Conservation (phyloP, 73 alveolate species). For the Paraurostyla sp. region DNA sequence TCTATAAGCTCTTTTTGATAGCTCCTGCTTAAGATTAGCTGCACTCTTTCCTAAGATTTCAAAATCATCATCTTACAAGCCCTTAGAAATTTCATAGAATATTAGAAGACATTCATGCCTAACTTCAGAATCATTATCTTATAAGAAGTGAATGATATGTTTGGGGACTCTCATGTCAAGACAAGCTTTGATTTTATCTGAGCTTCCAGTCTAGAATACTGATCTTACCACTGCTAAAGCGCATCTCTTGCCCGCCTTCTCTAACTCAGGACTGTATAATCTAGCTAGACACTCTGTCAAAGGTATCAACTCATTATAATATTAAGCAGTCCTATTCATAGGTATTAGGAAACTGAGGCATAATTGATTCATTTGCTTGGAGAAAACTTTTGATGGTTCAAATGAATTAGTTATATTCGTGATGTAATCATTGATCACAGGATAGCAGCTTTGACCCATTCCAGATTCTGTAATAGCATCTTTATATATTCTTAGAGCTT, state of each 20-base stretch:
- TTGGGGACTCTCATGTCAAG: slow-evolving; percentile 90
- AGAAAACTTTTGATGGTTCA: slow-evolving; percentile 63
- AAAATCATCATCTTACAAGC: slow-evolving; percentile 72
- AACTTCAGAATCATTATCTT: slow-evolving; percentile 72
- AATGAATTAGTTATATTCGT: slow-evolving; percentile 61
- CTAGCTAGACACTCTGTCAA: slow-evolving; percentile 71
- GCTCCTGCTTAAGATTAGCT: slow-evolving; percentile 48
- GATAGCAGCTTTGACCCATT: slow-evolving; percentile 82
- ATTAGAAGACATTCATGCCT: slow-evolving; percentile 70
- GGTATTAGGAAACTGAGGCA: slow-evolving; percentile 68
- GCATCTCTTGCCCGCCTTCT: slow-evolving; percentile 85
- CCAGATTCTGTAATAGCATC: slow-evolving; percentile 91
- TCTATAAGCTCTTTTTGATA: slow-evolving; percentile 45
- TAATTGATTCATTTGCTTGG: slow-evolving; percentile 51
- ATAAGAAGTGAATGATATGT: slow-evolving; percentile 70
- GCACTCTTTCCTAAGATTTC: slow-evolving; percentile 67
- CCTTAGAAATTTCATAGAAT: slow-evolving; percentile 71
- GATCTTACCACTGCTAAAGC: slow-evolving; percentile 85
- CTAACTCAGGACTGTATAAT: slow-evolving; percentile 52
- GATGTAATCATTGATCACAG: slow-evolving; percentile 85
- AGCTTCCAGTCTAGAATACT: slow-evolving; percentile 84
- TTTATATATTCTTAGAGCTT: slow-evolving; percentile 76
- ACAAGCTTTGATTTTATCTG: slow-evolving; percentile 86
- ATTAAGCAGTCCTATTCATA: slow-evolving; percentile 49
- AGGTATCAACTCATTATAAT: slow-evolving; percentile 66